Percentiles rank a stretch among this genome's conserved stretches.
phyloP scores from a whole-genome alignment of 192 early-diverging fungal genomes.

The Kickxella alabastrina region DNA sequence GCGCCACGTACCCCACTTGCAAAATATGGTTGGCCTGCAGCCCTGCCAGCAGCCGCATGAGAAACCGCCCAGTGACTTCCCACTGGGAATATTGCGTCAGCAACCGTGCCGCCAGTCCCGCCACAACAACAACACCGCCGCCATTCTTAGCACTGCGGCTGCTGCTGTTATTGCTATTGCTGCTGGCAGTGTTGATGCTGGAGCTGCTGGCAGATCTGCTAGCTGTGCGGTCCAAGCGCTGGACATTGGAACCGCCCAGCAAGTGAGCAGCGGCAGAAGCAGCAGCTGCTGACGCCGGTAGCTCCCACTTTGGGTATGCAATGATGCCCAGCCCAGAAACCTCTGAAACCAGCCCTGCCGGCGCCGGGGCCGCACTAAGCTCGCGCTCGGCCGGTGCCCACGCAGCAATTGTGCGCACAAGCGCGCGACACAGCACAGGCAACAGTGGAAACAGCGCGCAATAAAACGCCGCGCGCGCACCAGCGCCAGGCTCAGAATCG shows the following conservation, averaged over 20 bases:
- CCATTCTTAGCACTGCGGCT: no score
- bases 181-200: no score
- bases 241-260: constrained; percentile 42
- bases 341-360: constrained; percentile 17
- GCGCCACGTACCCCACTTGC: constrained; percentile 46
- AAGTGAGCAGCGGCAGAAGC: constrained; percentile 4
- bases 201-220: no score
- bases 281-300: neutral
- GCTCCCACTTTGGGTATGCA: neutral
- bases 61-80: constrained; percentile 25
- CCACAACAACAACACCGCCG: no score
- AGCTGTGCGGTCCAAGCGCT: constrained; percentile 10
- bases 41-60: constrained; percentile 27
- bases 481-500: constrained; percentile 1
- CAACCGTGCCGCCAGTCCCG: constrained; percentile 31
- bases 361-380: neutral
- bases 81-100: constrained; percentile 49
- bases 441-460: constrained; percentile 40
- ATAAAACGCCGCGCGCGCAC: constrained; percentile 12
- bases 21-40: constrained; percentile 42
- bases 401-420: constrained; percentile 34
- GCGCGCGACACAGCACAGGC: constrained; percentile 22
- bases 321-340: constrained; percentile 34
- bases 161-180: no score
- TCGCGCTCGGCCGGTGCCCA: constrained; percentile 46